phyloP scores from a whole-genome alignment of 2,329 filamentous ascomycete species.

The Monosporascus sp. region DNA sequence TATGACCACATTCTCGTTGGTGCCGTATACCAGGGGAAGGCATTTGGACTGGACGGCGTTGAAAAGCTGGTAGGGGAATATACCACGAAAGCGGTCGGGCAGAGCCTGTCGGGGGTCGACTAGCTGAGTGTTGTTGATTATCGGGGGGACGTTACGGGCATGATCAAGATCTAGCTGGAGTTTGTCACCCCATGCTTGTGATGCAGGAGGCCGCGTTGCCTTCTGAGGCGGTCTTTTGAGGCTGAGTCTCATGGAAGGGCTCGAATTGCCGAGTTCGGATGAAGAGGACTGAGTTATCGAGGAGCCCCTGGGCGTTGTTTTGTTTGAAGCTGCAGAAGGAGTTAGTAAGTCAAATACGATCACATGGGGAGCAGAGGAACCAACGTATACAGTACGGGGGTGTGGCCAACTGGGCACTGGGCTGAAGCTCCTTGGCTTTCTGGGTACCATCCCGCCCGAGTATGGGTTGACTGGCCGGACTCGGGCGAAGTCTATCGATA shows the following conservation, averaged over 20 bases:
- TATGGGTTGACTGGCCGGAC: conserved; percentile 8
- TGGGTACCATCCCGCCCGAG: conserved; percentile 8
- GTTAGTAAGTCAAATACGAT: conserved; percentile 6
- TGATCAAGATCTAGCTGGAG: conserved; percentile 19
- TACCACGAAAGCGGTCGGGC: conserved; percentile 60
- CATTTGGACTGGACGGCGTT: conserved; percentile 81
- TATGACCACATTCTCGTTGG: conserved; percentile 71
- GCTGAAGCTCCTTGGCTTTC: conserved; percentile 13
- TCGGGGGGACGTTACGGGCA: conserved; percentile 25
- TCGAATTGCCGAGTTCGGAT: conserved; percentile 17
- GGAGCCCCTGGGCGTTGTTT: conserved; percentile 10
- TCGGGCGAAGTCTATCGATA: conserved; percentile 6
- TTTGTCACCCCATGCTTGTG: conserved; percentile 14
- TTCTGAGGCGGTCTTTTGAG: conserved; percentile 10
- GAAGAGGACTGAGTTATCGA: conserved; percentile 19
- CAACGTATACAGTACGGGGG: conserved; percentile 17
- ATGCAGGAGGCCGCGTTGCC: conserved; percentile 4
- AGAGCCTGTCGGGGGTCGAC: conserved; percentile 44
- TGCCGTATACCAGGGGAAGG: conserved; percentile 60
- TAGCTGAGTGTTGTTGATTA: conserved; percentile 34
- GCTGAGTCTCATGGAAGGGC: conserved; percentile 22
- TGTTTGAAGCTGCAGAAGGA: conserved; percentile 8
- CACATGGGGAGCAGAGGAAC: not conserved
- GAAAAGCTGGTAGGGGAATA: conserved; percentile 71
- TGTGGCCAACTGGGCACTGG: conserved; percentile 11